Conservation (phyloP, 495 filamentous ascomycete genomes). For the Podospora pseudopauciseta region DNA sequence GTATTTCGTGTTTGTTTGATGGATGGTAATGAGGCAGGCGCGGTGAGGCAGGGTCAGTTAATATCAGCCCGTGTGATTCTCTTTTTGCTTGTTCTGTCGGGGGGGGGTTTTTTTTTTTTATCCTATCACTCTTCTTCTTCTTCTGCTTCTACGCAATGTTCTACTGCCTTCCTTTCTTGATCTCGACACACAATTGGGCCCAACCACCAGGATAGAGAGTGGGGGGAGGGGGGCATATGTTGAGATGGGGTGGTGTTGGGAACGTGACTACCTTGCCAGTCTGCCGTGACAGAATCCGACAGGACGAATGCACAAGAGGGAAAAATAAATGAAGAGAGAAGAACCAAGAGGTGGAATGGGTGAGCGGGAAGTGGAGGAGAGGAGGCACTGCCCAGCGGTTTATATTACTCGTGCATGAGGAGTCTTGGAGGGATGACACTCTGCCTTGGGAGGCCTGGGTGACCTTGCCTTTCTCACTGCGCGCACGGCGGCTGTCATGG, state of each 20-base stretch:
- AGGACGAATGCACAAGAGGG: neutral
- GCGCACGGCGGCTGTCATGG: neutral
- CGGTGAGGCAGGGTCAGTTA: neutral
- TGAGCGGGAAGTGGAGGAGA: constrained; percentile 32
- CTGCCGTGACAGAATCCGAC: neutral
- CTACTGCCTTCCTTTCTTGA: neutral
- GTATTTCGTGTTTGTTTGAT: neutral
- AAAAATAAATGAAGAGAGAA: constrained; percentile 35
- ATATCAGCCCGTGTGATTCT: neutral
- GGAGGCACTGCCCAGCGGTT: neutral
- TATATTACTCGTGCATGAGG: neutral
- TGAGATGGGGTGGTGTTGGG: neutral
- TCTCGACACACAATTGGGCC: neutral
- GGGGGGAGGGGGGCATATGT: neutral
- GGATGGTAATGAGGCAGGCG: neutral
- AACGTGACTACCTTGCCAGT: neutral
- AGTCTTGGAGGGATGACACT: constrained; percentile 8
- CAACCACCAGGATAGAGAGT: neutral
- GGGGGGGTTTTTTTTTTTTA: neutral
- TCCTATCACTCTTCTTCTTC: neutral
- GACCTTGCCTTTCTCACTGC: neutral
- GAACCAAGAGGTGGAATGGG: constrained; percentile 42
- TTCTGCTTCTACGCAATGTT: neutral
- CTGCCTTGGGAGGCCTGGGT: neutral
- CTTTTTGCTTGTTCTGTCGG: neutral